These are phyloP conservation scores for Pezicula rhizophila DNA, from an alignment of 2,329 filamentous ascomycete species.

Conservation along the genomic window DNA sequence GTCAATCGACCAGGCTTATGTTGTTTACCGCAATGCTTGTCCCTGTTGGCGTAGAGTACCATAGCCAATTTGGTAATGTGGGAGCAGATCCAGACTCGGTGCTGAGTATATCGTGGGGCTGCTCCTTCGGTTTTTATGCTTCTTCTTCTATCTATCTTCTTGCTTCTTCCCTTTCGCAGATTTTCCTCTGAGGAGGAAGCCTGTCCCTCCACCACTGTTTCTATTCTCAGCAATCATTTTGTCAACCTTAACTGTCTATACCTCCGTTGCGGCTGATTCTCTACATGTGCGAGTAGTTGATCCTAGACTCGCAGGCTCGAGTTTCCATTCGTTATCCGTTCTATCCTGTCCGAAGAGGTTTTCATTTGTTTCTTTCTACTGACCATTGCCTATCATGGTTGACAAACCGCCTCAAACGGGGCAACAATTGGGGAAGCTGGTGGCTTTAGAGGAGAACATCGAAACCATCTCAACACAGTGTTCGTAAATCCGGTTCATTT, in stretches of 20 bases:
- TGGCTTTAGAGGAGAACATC: conserved; percentile 54
- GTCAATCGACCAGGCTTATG: background rate
- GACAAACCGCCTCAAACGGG: background rate
- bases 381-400: background rate
- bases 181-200: background rate
- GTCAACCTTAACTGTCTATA: background rate
- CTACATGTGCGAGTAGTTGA: background rate
- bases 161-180: background rate
- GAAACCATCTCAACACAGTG: conserved; percentile 50
- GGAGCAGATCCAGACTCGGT: background rate
- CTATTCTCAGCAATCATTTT: background rate
- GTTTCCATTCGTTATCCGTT: background rate
- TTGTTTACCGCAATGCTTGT: background rate
- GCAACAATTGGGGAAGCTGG: conserved; percentile 39
- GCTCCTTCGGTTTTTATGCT: background rate
- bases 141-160: background rate
- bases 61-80: background rate
- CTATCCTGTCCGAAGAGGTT: background rate
- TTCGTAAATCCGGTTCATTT: too few species aligned
- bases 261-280: background rate
- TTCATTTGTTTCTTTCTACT: background rate
- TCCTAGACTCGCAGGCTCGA: conserved; percentile 10
- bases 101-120: background rate
- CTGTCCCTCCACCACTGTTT: background rate
- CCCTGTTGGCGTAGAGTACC: background rate